A percentile compares a stretch with the other conserved stretches of the same genome.
These are phyloP conservation scores for Aspergillus ibericus DNA, from an alignment of 2,329 filamentous ascomycete species.

Conservation along the genomic window DNA sequence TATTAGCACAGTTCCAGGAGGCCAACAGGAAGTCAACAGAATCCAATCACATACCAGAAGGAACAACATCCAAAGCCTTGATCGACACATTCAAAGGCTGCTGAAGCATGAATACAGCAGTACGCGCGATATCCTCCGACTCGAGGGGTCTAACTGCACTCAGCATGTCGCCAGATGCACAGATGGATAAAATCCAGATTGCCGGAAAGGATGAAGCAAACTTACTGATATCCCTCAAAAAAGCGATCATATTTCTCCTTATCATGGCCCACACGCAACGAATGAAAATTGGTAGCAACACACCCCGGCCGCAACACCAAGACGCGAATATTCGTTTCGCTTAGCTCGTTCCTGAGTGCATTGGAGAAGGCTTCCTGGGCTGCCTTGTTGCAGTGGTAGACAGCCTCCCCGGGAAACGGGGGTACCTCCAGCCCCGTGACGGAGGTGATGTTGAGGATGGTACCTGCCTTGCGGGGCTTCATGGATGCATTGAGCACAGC, in stretches of 20 bases:
- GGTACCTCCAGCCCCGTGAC: slow-evolving; percentile 50
- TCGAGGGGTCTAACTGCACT: slow-evolving; percentile 35
- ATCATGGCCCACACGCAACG: slow-evolving; percentile 48
- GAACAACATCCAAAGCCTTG: slow-evolving; percentile 51
- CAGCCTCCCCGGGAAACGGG: slow-evolving; percentile 51
- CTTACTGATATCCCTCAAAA: slow-evolving; percentile 41
- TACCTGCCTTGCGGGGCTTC: slow-evolving; percentile 41
- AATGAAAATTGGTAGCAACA: slow-evolving; percentile 53
- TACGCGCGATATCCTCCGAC: slow-evolving; percentile 46
- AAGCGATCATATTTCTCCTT: slow-evolving; percentile 45
- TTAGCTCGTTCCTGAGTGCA: slow-evolving; percentile 49
- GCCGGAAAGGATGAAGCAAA: too few relatives aligned
- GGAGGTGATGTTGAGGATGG: slow-evolving; percentile 52
- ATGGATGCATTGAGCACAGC: slow-evolving; percentile 48
- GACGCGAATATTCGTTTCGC: slow-evolving; percentile 50
- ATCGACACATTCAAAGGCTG: slow-evolving; percentile 44
- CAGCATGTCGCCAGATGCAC: too few relatives aligned
- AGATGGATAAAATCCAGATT: too few relatives aligned
- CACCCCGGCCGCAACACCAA: slow-evolving; percentile 49
- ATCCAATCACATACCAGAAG: slow-evolving; percentile 31
- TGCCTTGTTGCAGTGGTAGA: slow-evolving; percentile 52
- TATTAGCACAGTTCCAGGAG: too few relatives aligned
- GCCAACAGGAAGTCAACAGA: too few relatives aligned
- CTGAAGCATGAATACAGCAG: slow-evolving; percentile 46
- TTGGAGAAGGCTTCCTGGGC: slow-evolving; percentile 53